Evolutionary conservation across 1,284 basidiomycete genomes (phyloP).

Genomic region (Apiotrichum brassicae): DNA sequence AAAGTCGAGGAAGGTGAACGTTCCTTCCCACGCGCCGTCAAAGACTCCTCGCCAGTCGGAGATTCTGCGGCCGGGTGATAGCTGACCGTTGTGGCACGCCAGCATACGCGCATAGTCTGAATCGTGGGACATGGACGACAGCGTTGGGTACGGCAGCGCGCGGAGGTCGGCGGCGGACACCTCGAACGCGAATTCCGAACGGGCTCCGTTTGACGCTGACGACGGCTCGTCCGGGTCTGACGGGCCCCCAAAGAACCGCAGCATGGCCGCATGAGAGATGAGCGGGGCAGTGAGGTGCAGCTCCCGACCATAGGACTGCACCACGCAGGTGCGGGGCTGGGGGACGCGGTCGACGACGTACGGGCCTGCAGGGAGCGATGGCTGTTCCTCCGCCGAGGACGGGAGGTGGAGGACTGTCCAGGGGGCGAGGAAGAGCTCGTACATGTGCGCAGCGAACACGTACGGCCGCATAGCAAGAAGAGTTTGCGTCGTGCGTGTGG

Average conservation of each 20-base stretch:
- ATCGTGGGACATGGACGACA: slow-evolving; percentile 14
- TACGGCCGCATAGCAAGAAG: slow-evolving; percentile 31
- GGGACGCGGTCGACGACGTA: slow-evolving; percentile 11
- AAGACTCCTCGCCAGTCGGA: slow-evolving; percentile 46
- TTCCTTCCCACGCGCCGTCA: slow-evolving; percentile 53
- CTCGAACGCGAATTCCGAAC: background rate
- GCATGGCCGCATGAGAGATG: slow-evolving; percentile 45
- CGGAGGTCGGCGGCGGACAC: slow-evolving; percentile 9
- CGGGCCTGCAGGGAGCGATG: slow-evolving; percentile 23
- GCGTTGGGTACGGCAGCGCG: slow-evolving; percentile 21
- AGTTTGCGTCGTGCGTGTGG: background rate
- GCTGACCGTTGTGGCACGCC: slow-evolving; percentile 45
- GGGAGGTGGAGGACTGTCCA: slow-evolving; percentile 50
- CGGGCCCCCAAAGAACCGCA: slow-evolving; percentile 37
- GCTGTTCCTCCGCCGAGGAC: slow-evolving; percentile 16
- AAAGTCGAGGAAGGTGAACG: slow-evolving; percentile 54
- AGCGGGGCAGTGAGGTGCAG: slow-evolving; percentile 38
- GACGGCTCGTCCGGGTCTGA: slow-evolving; percentile 1
- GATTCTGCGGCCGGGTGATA: slow-evolving; percentile 44
- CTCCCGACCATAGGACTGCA: slow-evolving; percentile 44
- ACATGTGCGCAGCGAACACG: slow-evolving; percentile 51
- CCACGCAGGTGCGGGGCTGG: slow-evolving; percentile 11
- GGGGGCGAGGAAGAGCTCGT: slow-evolving; percentile 51
- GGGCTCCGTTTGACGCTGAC: background rate
- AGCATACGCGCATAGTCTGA: slow-evolving; percentile 38